Conservation (phyloP, 75 land plant species). For the Sequoiadendron giganteum region DNA sequence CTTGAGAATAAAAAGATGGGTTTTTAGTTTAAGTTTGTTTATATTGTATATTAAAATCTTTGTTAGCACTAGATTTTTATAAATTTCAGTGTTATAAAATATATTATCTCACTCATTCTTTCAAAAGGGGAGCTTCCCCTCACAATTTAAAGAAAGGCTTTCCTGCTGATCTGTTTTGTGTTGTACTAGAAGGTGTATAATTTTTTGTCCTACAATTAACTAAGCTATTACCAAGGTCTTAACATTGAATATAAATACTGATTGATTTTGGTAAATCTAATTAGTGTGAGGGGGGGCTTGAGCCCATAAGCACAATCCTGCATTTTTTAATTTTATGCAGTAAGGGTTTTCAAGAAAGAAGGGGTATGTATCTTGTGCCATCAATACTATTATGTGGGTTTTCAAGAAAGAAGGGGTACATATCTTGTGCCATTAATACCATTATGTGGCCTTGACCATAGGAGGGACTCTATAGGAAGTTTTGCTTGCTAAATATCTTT, state of each 20-base stretch:
- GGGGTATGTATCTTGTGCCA: neutral
- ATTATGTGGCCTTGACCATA: neutral
- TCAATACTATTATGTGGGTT: neutral
- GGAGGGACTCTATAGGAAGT: neutral
- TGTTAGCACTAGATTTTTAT: no score
- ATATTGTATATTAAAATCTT: no score
- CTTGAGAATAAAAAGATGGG: no score
- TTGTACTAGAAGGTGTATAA: neutral
- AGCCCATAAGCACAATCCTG: neutral
- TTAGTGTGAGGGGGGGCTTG: neutral
- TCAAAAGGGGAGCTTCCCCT: no score
- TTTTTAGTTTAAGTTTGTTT: no score
- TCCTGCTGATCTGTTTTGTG: no score
- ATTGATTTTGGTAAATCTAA: neutral
- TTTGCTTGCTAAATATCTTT: neutral
- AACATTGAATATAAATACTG: neutral
- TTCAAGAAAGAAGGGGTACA: neutral
- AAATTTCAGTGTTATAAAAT: no score
- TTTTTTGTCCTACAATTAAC: neutral
- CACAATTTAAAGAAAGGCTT: no score
- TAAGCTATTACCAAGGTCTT: neutral
- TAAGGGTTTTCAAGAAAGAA: neutral
- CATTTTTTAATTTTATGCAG: neutral
- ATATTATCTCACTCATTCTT: no score
- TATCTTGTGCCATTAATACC: neutral